Conservation (phyloP, 306 rosid genomes). For the Trifolium subterraneum region DNA sequence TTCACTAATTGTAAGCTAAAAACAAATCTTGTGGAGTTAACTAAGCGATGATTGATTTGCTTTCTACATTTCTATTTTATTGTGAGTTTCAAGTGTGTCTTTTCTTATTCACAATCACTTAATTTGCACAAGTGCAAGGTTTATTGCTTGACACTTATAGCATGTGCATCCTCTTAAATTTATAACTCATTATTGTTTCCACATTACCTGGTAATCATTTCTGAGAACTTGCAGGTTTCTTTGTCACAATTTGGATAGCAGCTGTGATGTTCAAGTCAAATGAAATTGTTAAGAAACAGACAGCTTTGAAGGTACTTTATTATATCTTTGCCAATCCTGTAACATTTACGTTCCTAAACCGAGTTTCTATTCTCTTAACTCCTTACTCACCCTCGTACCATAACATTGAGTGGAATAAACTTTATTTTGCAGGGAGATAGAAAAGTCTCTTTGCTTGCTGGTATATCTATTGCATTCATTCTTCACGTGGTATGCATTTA, state of each 20-base stretch:
- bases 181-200: conserved; percentile 4
- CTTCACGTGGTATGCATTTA: conserved; percentile 77
- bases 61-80: not conserved
- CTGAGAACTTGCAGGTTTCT: conserved; percentile 72
- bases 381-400: not conserved
- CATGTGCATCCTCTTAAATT: conserved; percentile 26
- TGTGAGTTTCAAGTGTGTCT: conserved; percentile 9
- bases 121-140: not conserved
- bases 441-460: conserved; percentile 65
- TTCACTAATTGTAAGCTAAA: conserved; percentile 8
- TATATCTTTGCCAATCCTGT: conserved; percentile 19
- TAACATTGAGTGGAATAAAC: conserved; percentile 30
- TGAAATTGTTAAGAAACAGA: conserved; percentile 89
- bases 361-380: conserved; percentile 11
- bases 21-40: conserved; percentile 5
- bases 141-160: conserved; percentile 14
- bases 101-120: conserved; percentile 12
- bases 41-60: not conserved
- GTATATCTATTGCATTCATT: conserved; percentile 62
- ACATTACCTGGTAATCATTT: conserved; percentile 22
- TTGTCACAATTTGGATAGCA: conserved; percentile 84
- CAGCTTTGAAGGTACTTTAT: conserved; percentile 78
- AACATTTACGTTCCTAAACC: conserved; percentile 29
- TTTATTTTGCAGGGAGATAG: conserved; percentile 80
- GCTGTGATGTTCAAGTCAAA: conserved; percentile 94